Base-by-base conservation (phyloP, 129 eudicot species). In the Heracleum sosnowskyi region DNA sequence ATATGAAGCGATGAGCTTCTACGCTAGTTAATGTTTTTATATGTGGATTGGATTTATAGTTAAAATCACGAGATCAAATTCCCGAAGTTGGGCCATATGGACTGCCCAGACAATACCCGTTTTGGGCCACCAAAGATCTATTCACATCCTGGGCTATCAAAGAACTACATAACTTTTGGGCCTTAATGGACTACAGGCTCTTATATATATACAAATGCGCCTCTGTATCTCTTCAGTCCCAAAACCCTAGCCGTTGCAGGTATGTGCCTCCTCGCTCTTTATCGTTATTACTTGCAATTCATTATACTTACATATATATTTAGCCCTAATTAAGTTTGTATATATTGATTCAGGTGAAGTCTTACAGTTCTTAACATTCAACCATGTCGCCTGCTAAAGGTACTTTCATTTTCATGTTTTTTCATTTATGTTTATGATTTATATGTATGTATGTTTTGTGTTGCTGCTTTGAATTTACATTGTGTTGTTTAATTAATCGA, bases 191-290 rank as follows among this genome's bases (percentile, higher is more conserved):
- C 24, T 6, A 0, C 24, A 12, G 16, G 0, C 16, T 4, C 1
- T 57, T n/a, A n/a, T 60, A 60, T 60, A 60, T n/a, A 37, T 37
- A 37, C 40, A 57, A 20, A 55, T 3, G 4, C 68, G 68, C 68
- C 17, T 60, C 33, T 60, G 1, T 24, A 0, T 24, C 64, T 9
- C 34, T 1, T n/a, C 33, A 60, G 1, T 60, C 33, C 68, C 33
- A 60, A 60, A 60, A 60, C 68, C 68, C 68, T 60, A 60, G 68
- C 68, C 68, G 68, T 60, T 60, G 64, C 68, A 60, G 68, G 68
- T 60, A 60, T 10, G 33, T 3, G 15, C 1, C 33, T 4, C 68
- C 26, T 3, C 0, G 13, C 7, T 17, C 9, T 15, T 49, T 16
- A 17, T 53, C 63, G 11, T 18, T 2, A 12, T 7, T 49, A 4